Conservation (phyloP, 257 asterid genomes). For the Gynochthodes officinalis region DNA sequence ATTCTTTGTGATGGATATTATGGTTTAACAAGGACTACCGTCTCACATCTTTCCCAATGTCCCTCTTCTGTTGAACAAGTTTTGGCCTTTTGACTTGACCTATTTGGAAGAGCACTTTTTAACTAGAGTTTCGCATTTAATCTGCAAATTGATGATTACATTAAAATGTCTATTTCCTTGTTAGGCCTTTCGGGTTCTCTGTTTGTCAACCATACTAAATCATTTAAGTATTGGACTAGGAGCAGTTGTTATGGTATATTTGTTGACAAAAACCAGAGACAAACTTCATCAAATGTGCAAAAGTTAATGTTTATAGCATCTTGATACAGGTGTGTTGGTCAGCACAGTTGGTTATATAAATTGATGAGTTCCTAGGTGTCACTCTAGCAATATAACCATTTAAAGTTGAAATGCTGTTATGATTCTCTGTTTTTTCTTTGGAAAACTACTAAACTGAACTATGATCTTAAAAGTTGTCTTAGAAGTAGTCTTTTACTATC, state of each 20-base stretch:
- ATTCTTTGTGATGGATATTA: neutral
- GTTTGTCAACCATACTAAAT: neutral
- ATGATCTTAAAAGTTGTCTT: too few relatives aligned
- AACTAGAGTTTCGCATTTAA: too few relatives aligned
- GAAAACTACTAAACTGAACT: too few relatives aligned
- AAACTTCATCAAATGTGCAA: neutral
- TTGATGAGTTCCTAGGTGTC: neutral
- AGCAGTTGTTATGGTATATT: neutral
- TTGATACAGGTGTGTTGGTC: neutral
- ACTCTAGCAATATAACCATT: too few relatives aligned
- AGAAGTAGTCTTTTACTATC: too few relatives aligned
- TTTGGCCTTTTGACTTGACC: neutral
- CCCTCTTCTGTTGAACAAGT: neutral
- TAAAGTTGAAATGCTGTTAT: too few relatives aligned
- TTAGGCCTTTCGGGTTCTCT: neutral
- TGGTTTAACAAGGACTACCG: neutral
- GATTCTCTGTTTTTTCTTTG: too few relatives aligned
- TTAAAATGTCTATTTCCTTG: neutral
- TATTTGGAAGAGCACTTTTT: neutral
- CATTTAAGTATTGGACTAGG: neutral
- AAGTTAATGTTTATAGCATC: neutral
- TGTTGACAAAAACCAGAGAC: neutral
- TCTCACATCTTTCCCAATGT: neutral
- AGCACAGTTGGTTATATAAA: neutral
- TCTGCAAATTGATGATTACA: neutral